Conservation (phyloP, 192 early-diverging fungal species). For the Gonapodya sp. region DNA sequence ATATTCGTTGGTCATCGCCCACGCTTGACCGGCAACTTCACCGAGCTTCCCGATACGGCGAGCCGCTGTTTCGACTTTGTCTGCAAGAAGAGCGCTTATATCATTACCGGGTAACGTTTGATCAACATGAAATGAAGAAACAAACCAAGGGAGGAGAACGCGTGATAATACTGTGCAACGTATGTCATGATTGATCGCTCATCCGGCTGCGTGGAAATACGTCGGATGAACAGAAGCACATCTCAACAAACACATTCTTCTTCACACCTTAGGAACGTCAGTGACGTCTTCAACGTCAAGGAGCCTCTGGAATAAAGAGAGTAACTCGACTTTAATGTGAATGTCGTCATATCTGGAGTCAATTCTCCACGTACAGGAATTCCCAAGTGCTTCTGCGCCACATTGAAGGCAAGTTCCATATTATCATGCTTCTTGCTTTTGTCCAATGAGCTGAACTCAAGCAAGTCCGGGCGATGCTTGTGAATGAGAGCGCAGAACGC, state of each 20-base stretch:
- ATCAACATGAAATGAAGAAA: background rate
- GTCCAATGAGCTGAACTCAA: slow-evolving; percentile 80
- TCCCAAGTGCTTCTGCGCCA: slow-evolving; percentile 79
- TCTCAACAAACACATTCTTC: background rate
- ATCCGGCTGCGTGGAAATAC: slow-evolving; percentile 49
- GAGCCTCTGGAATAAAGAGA: slow-evolving; percentile 46
- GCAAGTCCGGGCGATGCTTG: slow-evolving; percentile 88
- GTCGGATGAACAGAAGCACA: background rate
- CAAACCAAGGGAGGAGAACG: slow-evolving; percentile 75
- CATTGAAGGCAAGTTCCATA: slow-evolving; percentile 86
- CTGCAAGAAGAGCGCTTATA: slow-evolving; percentile 26
- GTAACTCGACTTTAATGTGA: no score
- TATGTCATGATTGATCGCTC: slow-evolving; percentile 97
- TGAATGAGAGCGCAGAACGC: slow-evolving; percentile 97
- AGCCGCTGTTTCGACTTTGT: slow-evolving; percentile 79
- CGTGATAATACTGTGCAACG: slow-evolving; percentile 96
- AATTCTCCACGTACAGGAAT: slow-evolving; percentile 52
- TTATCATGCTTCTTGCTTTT: slow-evolving; percentile 75
- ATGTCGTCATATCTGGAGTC: no score
- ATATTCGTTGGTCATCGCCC: slow-evolving; percentile 92
- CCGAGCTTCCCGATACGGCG: slow-evolving; percentile 88
- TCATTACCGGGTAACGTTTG: background rate
- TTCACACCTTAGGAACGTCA: slow-evolving; percentile 60
- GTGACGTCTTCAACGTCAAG: slow-evolving; percentile 94
- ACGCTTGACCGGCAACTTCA: slow-evolving; percentile 75